Conservation (phyloP, 169 alveolate genomes). For the Cryptosporidium xiaoi region DNA sequence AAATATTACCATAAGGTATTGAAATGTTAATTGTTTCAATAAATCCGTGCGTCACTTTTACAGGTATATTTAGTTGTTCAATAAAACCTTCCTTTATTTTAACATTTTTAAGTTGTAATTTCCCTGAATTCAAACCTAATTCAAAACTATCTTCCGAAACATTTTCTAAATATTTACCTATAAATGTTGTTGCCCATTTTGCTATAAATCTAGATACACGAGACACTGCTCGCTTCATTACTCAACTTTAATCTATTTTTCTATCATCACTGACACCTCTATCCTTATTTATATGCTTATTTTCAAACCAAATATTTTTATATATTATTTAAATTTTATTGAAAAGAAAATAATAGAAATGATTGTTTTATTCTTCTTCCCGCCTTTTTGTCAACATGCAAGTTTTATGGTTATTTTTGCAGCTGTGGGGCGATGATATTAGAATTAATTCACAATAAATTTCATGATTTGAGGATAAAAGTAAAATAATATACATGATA, state of each 20-base stretch:
- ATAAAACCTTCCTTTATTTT: conserved; percentile 44
- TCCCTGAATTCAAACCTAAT: conserved; percentile 61
- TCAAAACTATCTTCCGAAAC: conserved; percentile 73
- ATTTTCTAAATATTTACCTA: conserved; percentile 72
- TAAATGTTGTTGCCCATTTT: conserved; percentile 74
- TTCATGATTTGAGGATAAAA: not conserved
- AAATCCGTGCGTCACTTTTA: conserved; percentile 35
- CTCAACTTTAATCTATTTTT: not conserved
- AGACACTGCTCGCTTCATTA: conserved; percentile 75
- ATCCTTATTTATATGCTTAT: not conserved
- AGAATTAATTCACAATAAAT: not conserved
- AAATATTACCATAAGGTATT: conserved; percentile 61
- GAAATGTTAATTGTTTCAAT: conserved; percentile 64
- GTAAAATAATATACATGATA: not conserved
- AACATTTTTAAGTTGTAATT: conserved; percentile 49
- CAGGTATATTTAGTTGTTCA: conserved; percentile 52
- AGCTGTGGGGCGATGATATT: conserved; percentile 62
- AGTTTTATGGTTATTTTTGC: conserved; percentile 28
- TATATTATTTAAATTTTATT: not conserved
- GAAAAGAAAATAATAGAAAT: not conserved
- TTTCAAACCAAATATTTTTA: not conserved
- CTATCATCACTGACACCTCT: conserved; percentile 4
- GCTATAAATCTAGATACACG: conserved; percentile 69
- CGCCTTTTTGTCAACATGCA: conserved; percentile 62
- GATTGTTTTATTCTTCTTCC: conserved; percentile 3